Evolutionary conservation across 805 yeast genomes (phyloP), one percentile per base, ranked within the genome.

Genomic region (Tetrapisispora nanseiensis): DNA sequence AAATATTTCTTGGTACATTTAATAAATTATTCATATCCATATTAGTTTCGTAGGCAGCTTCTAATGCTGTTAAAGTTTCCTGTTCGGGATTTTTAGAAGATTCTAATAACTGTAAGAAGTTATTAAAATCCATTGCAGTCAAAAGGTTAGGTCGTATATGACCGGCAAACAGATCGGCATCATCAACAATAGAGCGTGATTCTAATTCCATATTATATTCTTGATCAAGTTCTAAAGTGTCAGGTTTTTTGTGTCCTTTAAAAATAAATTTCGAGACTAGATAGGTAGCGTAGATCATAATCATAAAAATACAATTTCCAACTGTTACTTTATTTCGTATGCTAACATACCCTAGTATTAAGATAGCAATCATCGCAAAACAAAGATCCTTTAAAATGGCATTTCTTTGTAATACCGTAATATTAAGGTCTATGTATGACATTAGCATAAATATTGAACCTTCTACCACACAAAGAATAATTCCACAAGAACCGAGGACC

Each of bases 401-500:
- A 6, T 31, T 27, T 21, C 46, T 45, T 39, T 59, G 63, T 2
- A 23, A 16, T 4, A 35, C 33, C 8, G 52, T 48, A 10, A 59
- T 34, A 3, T 49, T 44, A 3, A 54, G 33, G 1, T 44, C 20
- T 6, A 50, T 46, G 3, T 47, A 42, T 7, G 59, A 43, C 62
- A 58, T 60, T 11, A 50, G 51, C 16, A 60, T 48, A 18, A 60
- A 53, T 3, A 62, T 51, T 1, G 62, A 55, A 7, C 67, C 67
- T 31, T 50, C 52, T 1, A 62, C 66, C 13, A 62, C 51, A 41
- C 66, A 62, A 22, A 62, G 37, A 6, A 62, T 62, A 20, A 61
- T 60, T 13, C 67, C 67, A 46, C 66, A 61, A 3, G 67, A 61
- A 2, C 67, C 67, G 12, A 62, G 37, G 1, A 62, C 65, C 43